Conservation (phyloP, 1,139 yeast genomes). For the Pichia sp. region DNA sequence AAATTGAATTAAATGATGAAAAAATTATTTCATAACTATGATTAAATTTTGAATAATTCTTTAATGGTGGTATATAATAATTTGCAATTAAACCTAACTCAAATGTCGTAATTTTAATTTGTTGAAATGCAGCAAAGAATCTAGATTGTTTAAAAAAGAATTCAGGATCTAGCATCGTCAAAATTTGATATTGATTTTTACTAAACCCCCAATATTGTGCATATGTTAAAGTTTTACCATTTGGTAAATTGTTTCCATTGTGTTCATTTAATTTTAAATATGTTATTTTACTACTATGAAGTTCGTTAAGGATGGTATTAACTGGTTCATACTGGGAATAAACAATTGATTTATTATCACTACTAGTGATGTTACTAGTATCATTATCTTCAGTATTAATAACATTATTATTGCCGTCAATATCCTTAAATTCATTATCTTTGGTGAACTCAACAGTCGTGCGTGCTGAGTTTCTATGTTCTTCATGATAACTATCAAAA, state of each 20-base stretch:
- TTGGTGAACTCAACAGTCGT: background rate
- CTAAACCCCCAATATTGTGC: conserved; percentile 7
- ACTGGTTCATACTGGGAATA: conserved; percentile 13
- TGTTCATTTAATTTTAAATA: background rate
- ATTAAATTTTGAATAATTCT: background rate
- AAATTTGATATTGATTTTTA: background rate
- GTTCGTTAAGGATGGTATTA: conserved; percentile 4
- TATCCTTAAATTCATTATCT: background rate
- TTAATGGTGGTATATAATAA: background rate
- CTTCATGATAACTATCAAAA: background rate
- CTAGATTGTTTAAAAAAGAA: background rate
- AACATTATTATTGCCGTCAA: no score
- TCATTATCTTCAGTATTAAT: no score
- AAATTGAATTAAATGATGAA: background rate
- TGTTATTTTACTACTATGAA: conserved; percentile 3
- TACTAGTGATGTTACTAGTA: no score
- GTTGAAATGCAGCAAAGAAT: background rate
- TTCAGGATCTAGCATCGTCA: background rate
- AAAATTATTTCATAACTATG: background rate
- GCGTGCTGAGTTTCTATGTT: background rate
- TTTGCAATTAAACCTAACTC: background rate
- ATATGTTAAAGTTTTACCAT: conserved; percentile 1
- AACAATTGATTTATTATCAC: background rate
- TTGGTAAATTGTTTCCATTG: background rate
- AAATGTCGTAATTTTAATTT: background rate